Conservation (phyloP, 768 basidiomycete species). For the Auriscalpium microsporum region DNA sequence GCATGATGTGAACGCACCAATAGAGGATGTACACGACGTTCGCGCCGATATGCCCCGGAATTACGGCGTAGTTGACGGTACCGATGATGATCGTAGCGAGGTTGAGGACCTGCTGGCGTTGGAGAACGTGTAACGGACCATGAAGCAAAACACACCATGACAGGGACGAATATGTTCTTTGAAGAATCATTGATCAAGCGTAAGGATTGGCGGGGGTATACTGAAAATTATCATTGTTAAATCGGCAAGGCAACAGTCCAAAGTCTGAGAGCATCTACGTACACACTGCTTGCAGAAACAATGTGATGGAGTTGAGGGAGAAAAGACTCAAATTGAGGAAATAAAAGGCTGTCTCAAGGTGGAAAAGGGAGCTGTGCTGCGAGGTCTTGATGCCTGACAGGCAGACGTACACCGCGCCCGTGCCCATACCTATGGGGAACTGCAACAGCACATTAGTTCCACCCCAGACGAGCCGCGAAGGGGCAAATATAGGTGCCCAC, state of each 20-base stretch:
- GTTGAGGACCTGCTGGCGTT: constrained; percentile 31
- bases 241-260: not conserved
- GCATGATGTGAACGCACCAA: constrained; percentile 26
- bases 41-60: constrained; percentile 27
- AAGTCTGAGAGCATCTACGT: constrained; percentile 7
- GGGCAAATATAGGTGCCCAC: constrained; percentile 21
- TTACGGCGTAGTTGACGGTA: constrained; percentile 36
- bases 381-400: constrained; percentile 30
- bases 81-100: constrained; percentile 44
- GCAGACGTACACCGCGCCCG: constrained; percentile 40
- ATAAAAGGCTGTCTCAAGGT: constrained; percentile 36
- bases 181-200: constrained; percentile 35
- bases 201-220: constrained; percentile 35
- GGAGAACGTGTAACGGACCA: not conserved
- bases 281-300: constrained; percentile 37
- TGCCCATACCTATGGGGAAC: constrained; percentile 45
- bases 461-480: constrained; percentile 3
- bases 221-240: constrained; percentile 15
- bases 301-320: constrained; percentile 33
- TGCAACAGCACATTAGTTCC: constrained; percentile 23
- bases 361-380: constrained; percentile 24
- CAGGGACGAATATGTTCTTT: constrained; percentile 36
- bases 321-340: constrained; percentile 40
- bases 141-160: constrained; percentile 13
- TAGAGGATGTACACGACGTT: constrained; percentile 34